phyloP scores from a whole-genome alignment of 202 grass and related monocot species.

The Schoenoplectus triqueter region DNA sequence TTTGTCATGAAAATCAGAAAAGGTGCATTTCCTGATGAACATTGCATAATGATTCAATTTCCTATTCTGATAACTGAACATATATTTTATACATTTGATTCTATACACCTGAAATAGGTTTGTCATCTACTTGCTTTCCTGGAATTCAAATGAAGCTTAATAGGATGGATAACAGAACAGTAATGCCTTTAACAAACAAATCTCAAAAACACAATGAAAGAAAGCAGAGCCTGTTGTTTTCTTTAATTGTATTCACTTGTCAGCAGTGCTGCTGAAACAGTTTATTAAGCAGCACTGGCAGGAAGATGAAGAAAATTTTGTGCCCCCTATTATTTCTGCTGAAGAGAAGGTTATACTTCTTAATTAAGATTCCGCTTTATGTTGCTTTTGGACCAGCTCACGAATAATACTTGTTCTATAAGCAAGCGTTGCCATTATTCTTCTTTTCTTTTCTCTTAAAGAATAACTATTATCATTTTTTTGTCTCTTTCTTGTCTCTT shows the following conservation, averaged over 20 bases:
- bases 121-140: background rate
- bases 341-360: slow-evolving; percentile 69
- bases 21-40: background rate
- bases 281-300: slow-evolving; percentile 98
- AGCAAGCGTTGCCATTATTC: background rate
- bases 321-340: slow-evolving; percentile 72
- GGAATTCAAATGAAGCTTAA: background rate
- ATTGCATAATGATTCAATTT: background rate
- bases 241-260: slow-evolving; percentile 73
- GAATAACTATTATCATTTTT: slow-evolving; percentile 5
- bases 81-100: slow-evolving; percentile 1
- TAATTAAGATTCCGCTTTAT: background rate
- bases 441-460: background rate
- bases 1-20: background rate
- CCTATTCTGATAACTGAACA: background rate
- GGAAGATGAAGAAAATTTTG: slow-evolving; percentile 85
- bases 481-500: background rate
- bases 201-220: background rate
- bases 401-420: background rate
- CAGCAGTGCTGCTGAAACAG: slow-evolving; percentile 95
- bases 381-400: background rate
- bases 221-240: slow-evolving; percentile 19
- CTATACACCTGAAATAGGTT: background rate
- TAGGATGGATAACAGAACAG: background rate
- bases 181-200: background rate